Percentiles rank a stretch among this genome's conserved stretches.
Conservation (phyloP, 1,284 basidiomycete genomes). For the Testicularia cyperi region DNA sequence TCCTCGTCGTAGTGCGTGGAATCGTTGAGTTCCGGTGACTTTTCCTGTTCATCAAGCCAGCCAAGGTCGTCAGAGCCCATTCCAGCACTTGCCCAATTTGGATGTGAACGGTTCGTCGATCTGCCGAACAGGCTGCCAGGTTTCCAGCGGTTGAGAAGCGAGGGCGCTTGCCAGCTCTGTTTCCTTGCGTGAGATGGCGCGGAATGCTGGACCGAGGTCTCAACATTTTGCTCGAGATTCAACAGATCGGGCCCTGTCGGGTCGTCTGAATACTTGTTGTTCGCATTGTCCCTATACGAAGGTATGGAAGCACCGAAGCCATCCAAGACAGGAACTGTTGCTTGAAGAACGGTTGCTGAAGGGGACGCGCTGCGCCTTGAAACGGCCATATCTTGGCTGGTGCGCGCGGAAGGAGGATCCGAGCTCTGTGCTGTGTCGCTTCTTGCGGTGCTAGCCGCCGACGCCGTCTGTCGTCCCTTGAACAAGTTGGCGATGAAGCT, state of each 20-base stretch:
- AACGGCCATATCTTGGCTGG: neutral
- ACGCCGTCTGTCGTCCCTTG: conserved; percentile 20
- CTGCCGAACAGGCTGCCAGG: conserved; percentile 21
- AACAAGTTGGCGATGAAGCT: conserved; percentile 30
- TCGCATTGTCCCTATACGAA: conserved; percentile 15
- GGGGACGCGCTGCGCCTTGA: too few species aligned
- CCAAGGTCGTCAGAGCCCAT: conserved; percentile 16
- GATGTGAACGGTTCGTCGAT: conserved; percentile 8
- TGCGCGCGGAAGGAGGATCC: neutral
- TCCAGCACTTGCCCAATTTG: conserved; percentile 8
- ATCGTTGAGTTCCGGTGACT: neutral
- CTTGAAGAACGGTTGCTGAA: too few species aligned
- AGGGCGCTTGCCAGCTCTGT: too few species aligned
- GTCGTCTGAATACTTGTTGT: conserved; percentile 18
- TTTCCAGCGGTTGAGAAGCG: conserved; percentile 26
- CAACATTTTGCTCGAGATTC: conserved; percentile 12
- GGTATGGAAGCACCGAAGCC: too few species aligned
- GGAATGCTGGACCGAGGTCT: too few species aligned
- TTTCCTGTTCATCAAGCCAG: conserved; percentile 32
- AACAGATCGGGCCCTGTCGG: conserved; percentile 28
- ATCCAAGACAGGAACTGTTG: too few species aligned
- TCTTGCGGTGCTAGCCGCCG: neutral
- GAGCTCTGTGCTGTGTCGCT: neutral
- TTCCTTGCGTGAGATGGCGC: too few species aligned
- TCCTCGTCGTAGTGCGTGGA: conserved; percentile 10